phyloP scores from a whole-genome alignment of 2,329 filamentous ascomycete genomes.

The Dryadomyces quercus-mongolicae region DNA sequence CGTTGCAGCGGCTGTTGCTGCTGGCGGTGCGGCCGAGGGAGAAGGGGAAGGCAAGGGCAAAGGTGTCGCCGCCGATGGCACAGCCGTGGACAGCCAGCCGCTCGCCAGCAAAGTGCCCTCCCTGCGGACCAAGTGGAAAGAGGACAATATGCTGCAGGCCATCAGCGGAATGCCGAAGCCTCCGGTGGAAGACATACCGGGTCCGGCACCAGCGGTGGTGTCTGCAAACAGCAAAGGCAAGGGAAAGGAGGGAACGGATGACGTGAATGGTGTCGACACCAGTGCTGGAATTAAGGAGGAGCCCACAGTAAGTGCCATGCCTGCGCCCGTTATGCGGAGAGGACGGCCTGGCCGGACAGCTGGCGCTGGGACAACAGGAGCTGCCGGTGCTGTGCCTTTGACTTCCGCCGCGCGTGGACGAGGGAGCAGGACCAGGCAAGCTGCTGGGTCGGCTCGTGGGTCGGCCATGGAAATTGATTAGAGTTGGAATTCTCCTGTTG shows the following conservation, averaged over 20 bases:
- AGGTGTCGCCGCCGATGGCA: slow-evolving; percentile 10
- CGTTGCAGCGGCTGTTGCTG: too few species aligned
- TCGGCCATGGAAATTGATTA: slow-evolving; percentile 8
- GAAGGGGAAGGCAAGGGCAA: slow-evolving; percentile 16
- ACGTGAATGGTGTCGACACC: background rate
- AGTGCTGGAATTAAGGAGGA: background rate
- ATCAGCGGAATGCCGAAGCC: slow-evolving; percentile 26
- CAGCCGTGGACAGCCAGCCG: slow-evolving; percentile 6
- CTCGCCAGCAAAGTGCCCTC: slow-evolving; percentile 25
- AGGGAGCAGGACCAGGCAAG: slow-evolving; percentile 2
- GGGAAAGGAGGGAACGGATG: background rate
- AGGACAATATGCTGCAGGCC: slow-evolving; percentile 31
- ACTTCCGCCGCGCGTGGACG: background rate
- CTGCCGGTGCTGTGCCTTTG: slow-evolving; percentile 14
- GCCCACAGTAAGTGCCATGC: background rate
- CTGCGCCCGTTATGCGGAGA: background rate
- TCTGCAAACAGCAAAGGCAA: background rate
- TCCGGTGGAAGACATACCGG: background rate
- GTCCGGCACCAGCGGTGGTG: background rate
- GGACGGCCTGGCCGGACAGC: background rate
- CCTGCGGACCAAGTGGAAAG: slow-evolving; percentile 29
- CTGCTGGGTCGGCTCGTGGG: background rate
- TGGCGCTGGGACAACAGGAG: too few species aligned
- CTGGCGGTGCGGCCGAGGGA: slow-evolving; percentile 7
- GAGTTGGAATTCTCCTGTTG: background rate